These are phyloP conservation scores for Cladosporium sphaerospermum DNA, from an alignment of 2,329 filamentous ascomycete species.

Conservation along the genomic window DNA sequence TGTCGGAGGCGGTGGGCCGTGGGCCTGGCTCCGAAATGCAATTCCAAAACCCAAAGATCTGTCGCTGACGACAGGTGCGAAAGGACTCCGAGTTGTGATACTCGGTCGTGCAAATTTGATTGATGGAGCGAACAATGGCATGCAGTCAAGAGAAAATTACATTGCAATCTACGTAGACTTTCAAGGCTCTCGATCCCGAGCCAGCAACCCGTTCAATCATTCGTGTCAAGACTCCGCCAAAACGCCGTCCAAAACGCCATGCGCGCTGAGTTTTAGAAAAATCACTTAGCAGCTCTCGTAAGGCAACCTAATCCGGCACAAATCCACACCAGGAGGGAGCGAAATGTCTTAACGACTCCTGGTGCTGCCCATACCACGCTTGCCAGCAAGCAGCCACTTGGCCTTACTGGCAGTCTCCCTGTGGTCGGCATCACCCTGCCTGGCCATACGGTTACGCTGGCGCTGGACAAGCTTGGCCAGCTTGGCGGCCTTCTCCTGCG, in stretches of 20 bases:
- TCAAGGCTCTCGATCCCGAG: background rate
- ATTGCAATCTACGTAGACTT: conserved; percentile 10
- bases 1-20: too few relatives aligned
- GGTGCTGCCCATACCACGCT: conserved; percentile 90
- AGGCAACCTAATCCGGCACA: background rate
- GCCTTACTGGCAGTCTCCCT: conserved; percentile 73
- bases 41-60: too few relatives aligned
- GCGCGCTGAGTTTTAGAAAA: conserved; percentile 9
- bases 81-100: too few relatives aligned
- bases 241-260: conserved; percentile 7
- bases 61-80: too few relatives aligned
- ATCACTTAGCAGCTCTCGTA: background rate
- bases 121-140: background rate
- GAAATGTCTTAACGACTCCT: conserved; percentile 39
- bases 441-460: conserved; percentile 97
- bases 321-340: background rate
- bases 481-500: conserved; percentile 74
- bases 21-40: too few relatives aligned
- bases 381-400: conserved; percentile 91
- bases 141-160: conserved; percentile 6
- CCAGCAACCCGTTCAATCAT: background rate
- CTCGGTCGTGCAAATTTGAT: too few relatives aligned
- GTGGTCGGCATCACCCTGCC: conserved; percentile 93
- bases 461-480: conserved; percentile 87
- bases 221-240: background rate